phyloP scores from a whole-genome alignment of 73 alveolate species.

The Stentor coeruleus region DNA sequence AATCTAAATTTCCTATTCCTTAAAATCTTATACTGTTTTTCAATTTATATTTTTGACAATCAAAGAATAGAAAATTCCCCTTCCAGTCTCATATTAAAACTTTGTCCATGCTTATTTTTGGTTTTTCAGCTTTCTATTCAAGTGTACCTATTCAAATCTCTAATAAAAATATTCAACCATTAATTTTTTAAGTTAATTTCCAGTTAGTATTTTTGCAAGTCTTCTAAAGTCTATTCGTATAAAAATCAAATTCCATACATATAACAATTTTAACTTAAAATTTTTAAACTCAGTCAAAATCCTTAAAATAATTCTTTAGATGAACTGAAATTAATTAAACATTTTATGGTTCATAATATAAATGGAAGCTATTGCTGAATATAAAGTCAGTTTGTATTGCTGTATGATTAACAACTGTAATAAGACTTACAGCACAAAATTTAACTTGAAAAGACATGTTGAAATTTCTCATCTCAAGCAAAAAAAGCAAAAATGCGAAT shows the following conservation, averaged over 20 bases:
- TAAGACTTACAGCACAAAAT: background rate
- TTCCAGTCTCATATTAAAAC: background rate
- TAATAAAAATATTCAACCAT: background rate
- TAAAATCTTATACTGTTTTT: constrained; percentile 78
- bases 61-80: constrained; percentile 60
- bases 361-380: background rate
- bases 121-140: background rate
- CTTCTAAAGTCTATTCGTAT: background rate
- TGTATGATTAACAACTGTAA: background rate
- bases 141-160: background rate
- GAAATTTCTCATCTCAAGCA: background rate
- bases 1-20: constrained; percentile 69
- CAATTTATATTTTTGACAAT: constrained; percentile 71
- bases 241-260: background rate
- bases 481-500: background rate
- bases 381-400: background rate
- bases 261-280: background rate
- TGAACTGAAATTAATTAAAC: no score
- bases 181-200: background rate
- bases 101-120: background rate
- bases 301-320: no score
- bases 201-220: background rate
- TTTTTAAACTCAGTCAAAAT: no score
- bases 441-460: constrained; percentile 1
- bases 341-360: no score